These are phyloP conservation scores for Tympanopsis confertula DNA, from an alignment of 2,329 filamentous ascomycete species.

Conservation along the genomic window DNA sequence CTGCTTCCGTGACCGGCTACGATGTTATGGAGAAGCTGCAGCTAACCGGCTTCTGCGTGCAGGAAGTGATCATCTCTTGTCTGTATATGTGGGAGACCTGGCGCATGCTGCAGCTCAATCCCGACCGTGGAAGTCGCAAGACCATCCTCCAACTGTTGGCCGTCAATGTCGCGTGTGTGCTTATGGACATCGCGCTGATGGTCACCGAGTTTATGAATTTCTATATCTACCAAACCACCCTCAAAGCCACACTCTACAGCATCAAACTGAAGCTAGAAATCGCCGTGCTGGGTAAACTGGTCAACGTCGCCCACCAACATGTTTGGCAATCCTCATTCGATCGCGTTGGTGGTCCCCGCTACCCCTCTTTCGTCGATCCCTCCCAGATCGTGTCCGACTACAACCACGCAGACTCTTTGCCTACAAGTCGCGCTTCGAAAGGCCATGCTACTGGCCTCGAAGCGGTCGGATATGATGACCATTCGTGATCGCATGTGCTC, in stretches of 20 bases:
- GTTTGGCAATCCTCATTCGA: not conserved
- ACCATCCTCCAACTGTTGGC: constrained; percentile 28
- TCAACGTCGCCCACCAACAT: constrained; percentile 3
- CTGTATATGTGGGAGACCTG: constrained; percentile 42
- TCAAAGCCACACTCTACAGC: constrained; percentile 28
- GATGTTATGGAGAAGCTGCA: constrained; percentile 24
- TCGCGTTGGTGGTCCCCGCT: too few species aligned
- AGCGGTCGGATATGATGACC: too few species aligned
- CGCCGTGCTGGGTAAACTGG: constrained; percentile 33
- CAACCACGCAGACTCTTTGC: too few species aligned
- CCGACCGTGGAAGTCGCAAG: constrained; percentile 10
- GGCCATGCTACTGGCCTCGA: too few species aligned
- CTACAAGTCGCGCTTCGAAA: too few species aligned
- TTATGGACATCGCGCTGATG: constrained; percentile 26
- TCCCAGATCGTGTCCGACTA: too few species aligned
- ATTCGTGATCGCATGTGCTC: too few species aligned
- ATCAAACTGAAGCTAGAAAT: constrained; percentile 42
- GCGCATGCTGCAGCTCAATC: constrained; percentile 22
- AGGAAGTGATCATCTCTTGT: constrained; percentile 30
- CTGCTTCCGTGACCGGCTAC: not conserved
- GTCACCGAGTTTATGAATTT: constrained; percentile 24
- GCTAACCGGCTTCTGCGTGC: constrained; percentile 33
- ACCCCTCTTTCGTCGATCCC: too few species aligned
- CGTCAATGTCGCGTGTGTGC: constrained; percentile 27
- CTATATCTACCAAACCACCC: constrained; percentile 23